Conservation (phyloP, 345 rosid species). For the Carallia brachiata region DNA sequence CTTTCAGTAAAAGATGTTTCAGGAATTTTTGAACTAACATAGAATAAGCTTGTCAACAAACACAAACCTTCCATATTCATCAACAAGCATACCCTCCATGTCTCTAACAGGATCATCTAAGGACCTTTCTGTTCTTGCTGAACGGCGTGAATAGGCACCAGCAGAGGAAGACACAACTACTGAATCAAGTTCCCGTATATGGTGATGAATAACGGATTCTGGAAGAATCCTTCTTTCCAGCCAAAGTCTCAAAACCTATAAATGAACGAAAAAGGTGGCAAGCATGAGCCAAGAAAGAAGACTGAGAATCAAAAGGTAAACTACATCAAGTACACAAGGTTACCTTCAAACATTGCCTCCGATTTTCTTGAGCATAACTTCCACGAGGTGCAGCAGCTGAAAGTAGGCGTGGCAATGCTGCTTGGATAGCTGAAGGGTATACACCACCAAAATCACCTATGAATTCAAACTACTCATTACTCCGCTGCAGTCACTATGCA, state of each 20-base stretch:
- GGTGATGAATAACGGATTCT: constrained; percentile 69
- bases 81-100: constrained; percentile 98
- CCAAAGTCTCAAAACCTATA: constrained; percentile 90
- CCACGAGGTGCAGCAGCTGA: constrained; percentile 86
- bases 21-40: constrained; percentile 11
- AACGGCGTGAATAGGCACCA: constrained; percentile 79
- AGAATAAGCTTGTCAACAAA: constrained; percentile 12
- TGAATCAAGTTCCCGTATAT: constrained; percentile 76
- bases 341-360: constrained; percentile 84
- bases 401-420: constrained; percentile 62
- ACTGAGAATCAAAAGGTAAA: neutral
- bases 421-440: constrained; percentile 71
- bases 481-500: too few species aligned
- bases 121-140: constrained; percentile 93
- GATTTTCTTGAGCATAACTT: constrained; percentile 65
- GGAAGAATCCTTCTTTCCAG: constrained; percentile 79
- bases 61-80: constrained; percentile 89
- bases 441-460: constrained; percentile 71
- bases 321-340: constrained; percentile 10
- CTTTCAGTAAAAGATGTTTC: constrained; percentile 7
- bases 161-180: constrained; percentile 51
- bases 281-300: constrained; percentile 6
- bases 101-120: constrained; percentile 96
- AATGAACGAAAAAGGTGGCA: constrained; percentile 6
- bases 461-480: constrained; percentile 18